Evolutionary conservation across 306 rosid genomes (phyloP), one percentile per base, ranked within the genome.

Genomic region (Cajanus cajan): DNA sequence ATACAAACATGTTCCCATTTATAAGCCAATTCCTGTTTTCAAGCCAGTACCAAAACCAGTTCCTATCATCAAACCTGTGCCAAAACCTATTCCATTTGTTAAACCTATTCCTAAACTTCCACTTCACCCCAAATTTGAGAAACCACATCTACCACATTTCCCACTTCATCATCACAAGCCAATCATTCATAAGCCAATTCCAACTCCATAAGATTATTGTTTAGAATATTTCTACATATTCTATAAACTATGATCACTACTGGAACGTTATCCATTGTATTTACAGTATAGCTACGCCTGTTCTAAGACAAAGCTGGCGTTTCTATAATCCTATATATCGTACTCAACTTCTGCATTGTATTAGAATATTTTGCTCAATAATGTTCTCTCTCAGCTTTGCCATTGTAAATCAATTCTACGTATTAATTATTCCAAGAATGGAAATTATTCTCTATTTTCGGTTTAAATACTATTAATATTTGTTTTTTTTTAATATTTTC

Each of bases 181-280:
- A n/a, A n/a, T n/a, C n/a, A 45, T 79, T 70, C 72, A 44, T 51
- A 64, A 76, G 28, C 64, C 81, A 65, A 54, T 25, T 39, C 65
- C 83, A 14, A 2, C 28, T 47, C 64, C 66, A 48, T 40, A 22
- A 54, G 31, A 37, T n/a, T n/a, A n/a, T n/a, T 65, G 8, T 37
- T 63, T 16, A 37, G 2, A 16, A 14, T 14, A 10, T 62, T 33
- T 52, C 4, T 52, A 14, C 28, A 0, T 28, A n/a, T 16, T 37
- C 16, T 64, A 37, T 37, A 37, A 64, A 37, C 31, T 28, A 64
- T 37, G 4, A 37, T 37, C 14, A 3, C 36, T 4, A 7, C n/a
- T 36, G 16, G 25, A 63, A 61, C 9, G 40, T 61, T 62, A 34
- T 33, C 68, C 68, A 62, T 62, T 62, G 19, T 34, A 62, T 62